phyloP scores from a whole-genome alignment of 257 asterid genomes.

The Nicotiana sylvestris region DNA sequence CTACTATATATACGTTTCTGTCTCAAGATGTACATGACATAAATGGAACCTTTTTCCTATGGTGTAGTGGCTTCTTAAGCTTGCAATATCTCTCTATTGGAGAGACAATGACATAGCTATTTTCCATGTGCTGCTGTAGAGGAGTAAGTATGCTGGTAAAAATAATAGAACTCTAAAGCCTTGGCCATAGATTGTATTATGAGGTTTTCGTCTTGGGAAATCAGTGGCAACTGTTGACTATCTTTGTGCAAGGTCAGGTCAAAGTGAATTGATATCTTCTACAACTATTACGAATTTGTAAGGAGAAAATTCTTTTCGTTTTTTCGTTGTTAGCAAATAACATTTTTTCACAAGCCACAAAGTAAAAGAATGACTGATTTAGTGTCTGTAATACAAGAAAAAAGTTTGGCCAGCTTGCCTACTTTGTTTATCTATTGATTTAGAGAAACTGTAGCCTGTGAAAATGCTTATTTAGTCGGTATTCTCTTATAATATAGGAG shows the following conservation, averaged over 20 bases:
- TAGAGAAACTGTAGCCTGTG: no score
- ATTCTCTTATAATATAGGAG: no score
- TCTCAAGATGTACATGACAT: background rate
- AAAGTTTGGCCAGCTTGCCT: no score
- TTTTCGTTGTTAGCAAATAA: no score
- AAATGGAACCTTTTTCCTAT: background rate
- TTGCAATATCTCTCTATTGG: background rate
- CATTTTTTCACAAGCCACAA: no score
- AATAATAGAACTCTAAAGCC: background rate
- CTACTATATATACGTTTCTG: background rate
- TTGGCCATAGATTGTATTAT: background rate
- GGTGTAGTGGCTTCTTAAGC: background rate
- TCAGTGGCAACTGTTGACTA: background rate
- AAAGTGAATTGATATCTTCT: background rate
- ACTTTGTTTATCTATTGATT: no score
- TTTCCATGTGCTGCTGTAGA: background rate
- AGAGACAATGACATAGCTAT: background rate
- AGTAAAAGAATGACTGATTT: no score
- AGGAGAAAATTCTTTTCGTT: no score
- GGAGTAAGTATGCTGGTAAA: background rate
- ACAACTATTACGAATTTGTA: background rate
- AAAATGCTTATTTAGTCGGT: no score
- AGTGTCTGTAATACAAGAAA: no score
- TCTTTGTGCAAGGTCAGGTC: background rate
- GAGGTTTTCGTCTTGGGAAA: background rate